Evolutionary conservation across 2,329 filamentous ascomycete genomes (phyloP).

Genomic region (Fusarium sp.): DNA sequence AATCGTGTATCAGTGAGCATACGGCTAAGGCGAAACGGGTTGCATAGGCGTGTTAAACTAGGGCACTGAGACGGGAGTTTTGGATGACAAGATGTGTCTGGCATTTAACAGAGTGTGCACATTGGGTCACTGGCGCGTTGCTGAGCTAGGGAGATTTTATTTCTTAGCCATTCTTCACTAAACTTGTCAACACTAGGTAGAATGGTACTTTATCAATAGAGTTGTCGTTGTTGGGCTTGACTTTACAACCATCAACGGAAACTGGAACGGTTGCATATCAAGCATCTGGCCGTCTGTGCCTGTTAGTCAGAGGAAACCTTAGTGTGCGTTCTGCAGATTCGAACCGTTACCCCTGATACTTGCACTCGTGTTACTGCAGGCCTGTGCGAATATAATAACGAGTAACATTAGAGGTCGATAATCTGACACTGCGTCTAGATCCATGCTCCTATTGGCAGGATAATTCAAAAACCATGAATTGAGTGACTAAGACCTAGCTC

Average conservation of each 20-base stretch:
- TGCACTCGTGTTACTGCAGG: conserved; percentile 10
- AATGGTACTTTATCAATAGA: neutral
- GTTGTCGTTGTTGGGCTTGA: neutral
- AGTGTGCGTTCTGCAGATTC: neutral
- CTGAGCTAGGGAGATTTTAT: neutral
- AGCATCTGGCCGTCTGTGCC: neutral
- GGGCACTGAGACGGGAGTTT: conserved; percentile 5
- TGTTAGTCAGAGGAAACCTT: neutral
- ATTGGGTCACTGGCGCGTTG: neutral
- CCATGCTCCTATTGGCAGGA: neutral
- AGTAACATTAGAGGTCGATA: neutral
- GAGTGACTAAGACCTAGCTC: neutral
- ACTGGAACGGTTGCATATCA: neutral
- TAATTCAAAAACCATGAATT: neutral
- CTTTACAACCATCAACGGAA: neutral
- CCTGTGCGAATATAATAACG: neutral
- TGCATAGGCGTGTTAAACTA: neutral
- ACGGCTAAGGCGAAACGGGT: neutral
- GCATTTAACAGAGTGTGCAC: neutral
- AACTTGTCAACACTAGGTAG: neutral
- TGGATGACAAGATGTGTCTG: neutral
- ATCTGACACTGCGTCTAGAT: neutral
- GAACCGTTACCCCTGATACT: conserved; percentile 21
- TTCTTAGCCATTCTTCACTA: neutral
- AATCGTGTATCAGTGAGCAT: neutral